These are phyloP conservation scores for Vachellia pachyceras DNA, from an alignment of 306 rosid species.

Conservation along the genomic window DNA sequence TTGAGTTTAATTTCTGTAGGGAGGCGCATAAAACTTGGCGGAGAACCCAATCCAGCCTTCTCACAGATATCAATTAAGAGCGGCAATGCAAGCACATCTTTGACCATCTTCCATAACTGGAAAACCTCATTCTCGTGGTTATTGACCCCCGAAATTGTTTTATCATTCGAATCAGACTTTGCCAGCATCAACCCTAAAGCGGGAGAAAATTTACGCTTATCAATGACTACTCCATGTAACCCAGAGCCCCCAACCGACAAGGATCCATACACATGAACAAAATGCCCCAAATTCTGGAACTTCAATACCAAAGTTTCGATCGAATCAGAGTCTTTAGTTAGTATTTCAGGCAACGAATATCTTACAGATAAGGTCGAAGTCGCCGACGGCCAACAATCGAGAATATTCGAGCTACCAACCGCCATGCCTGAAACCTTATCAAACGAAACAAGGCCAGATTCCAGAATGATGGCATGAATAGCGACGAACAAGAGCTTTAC, in stretches of 20 bases:
- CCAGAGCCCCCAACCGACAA: constrained; percentile 50
- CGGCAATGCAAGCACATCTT: constrained; percentile 78
- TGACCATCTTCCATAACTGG: constrained; percentile 79
- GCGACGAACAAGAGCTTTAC: constrained; percentile 53
- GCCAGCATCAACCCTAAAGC: constrained; percentile 48
- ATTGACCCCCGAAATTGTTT: constrained; percentile 14
- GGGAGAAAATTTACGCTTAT: constrained; percentile 49
- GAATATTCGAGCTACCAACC: constrained; percentile 38
- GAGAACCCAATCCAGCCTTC: constrained; percentile 61
- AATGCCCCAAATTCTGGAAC: constrained; percentile 63
- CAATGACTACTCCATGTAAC: constrained; percentile 51
- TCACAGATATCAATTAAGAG: constrained; percentile 78
- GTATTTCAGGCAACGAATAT: constrained; percentile 69
- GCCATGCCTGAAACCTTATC: constrained; percentile 48
- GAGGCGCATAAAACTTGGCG: constrained; percentile 73
- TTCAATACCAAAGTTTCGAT: constrained; percentile 53
- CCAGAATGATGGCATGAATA: constrained; percentile 72
- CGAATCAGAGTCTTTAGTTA: constrained; percentile 33
- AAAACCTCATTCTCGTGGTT: constrained; percentile 45
- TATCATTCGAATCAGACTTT: constrained; percentile 41
- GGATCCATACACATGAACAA: constrained; percentile 67
- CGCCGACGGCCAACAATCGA: constrained; percentile 49
- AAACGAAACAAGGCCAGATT: constrained; percentile 69
- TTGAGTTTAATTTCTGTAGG: constrained; percentile 67
- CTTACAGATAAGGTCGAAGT: constrained; percentile 52